These are phyloP conservation scores for Aspergillus coremiiformis DNA, from an alignment of 495 filamentous ascomycete genomes.

Conservation along the genomic window DNA sequence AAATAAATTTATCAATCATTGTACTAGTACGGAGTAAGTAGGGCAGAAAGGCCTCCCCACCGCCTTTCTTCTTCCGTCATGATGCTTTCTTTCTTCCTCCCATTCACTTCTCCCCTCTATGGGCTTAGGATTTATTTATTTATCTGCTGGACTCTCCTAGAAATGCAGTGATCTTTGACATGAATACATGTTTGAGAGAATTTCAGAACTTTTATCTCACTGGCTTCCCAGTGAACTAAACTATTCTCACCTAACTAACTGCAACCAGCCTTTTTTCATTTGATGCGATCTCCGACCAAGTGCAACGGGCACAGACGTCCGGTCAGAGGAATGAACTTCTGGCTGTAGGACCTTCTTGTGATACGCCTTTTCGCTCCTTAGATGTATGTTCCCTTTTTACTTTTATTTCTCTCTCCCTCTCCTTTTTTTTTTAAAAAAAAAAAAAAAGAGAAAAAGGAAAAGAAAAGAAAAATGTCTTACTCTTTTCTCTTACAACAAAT, in stretches of 20 bases:
- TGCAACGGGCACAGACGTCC: slow-evolving; percentile 17
- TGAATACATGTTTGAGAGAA: slow-evolving; percentile 10
- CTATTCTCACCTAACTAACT: background rate
- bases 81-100: slow-evolving; percentile 8
- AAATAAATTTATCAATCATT: too few species aligned
- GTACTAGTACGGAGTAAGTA: too few species aligned
- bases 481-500: background rate
- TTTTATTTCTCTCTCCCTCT: background rate
- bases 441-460: too few species aligned
- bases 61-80: slow-evolving; percentile 23
- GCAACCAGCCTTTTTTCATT: slow-evolving; percentile 8
- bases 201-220: slow-evolving; percentile 8
- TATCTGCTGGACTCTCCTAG: background rate
- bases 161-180: slow-evolving; percentile 9
- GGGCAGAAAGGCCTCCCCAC: slow-evolving; percentile 19
- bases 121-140: slow-evolving; percentile 6
- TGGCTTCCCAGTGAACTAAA: slow-evolving; percentile 2
- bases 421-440: too few species aligned
- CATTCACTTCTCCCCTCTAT: background rate
- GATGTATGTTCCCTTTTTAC: background rate
- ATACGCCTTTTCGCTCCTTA: background rate
- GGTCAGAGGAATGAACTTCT: slow-evolving; percentile 13
- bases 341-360: slow-evolving; percentile 2
- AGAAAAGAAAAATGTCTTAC: too few species aligned
- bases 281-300: slow-evolving; percentile 16